Base-by-base conservation (phyloP, 2,329 filamentous ascomycete species). In the Penicillium psychrosexuale region DNA sequence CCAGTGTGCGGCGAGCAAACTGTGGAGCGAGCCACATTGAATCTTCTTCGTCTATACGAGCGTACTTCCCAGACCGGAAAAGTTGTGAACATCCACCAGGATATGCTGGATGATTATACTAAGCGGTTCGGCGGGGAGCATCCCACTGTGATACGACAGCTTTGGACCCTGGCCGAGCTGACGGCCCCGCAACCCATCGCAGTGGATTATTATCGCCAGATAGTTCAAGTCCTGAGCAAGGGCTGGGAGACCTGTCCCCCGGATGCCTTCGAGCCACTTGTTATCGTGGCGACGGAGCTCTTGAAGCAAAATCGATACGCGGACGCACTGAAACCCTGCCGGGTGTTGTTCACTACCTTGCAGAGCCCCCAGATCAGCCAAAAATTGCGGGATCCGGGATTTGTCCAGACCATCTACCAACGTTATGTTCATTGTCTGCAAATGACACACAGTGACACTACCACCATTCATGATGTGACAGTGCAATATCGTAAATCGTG, bases 181-280 rank as follows among this genome's bases (percentile, higher is more conserved):
- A 72, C 72, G 11, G 64, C 66, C 4, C 72, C 72, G 11, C 69
- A 71, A 5, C 69, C 72, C 0, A 61, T 71, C 33, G 73, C 66
- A 39, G 55, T 76, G 15, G 69, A 74, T 34, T 76, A 76, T 60
- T 75, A 75, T 54, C 67, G 66, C 51, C 69, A 66, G 31, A 72
- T 76, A 44, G 66, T 75, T 19, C 63, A 61, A n/a, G 61, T 59
- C 8, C 38, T 76, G 50, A 77, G 76, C 64, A 76, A 75, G 58
- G 66, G 69, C 37, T 61, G 68, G 0, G 58, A 68, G 6, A 62
- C 56, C 17, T 71, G 68, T 58, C 69, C 72, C 19, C 66, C 65
- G 0, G 74, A 76, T 8, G 72, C 73, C 2, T 65, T 77, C 33
- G 70, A 75, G 58, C 69, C 74, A 1, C 55, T 75, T 5, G 50